Conservation (phyloP, 1,284 basidiomycete species). For the Rugosomyces carneus region DNA sequence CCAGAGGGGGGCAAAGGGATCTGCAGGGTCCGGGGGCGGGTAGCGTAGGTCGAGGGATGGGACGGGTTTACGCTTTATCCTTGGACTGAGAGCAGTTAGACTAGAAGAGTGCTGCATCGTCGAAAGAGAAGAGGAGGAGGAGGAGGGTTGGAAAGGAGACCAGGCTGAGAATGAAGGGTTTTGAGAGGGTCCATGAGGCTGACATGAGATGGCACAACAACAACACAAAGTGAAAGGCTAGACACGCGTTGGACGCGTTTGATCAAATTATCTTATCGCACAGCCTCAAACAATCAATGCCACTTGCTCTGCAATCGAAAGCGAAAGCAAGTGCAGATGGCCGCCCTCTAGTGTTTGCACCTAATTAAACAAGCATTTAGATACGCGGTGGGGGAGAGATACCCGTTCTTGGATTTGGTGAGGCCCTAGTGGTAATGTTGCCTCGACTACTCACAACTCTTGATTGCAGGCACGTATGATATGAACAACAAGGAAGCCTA, state of each 20-base stretch:
- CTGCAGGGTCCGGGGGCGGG: slow-evolving; percentile 45
- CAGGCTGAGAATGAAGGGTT: background rate
- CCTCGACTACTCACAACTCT: too few species aligned
- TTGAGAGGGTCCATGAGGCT: slow-evolving; percentile 9
- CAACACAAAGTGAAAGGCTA: too few species aligned
- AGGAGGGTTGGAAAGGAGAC: background rate
- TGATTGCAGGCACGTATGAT: slow-evolving; percentile 67
- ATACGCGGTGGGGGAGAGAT: slow-evolving; percentile 52
- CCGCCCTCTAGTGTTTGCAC: background rate
- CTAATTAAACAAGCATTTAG: background rate
- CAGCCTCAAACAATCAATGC: background rate
- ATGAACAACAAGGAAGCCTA: slow-evolving; percentile 53
- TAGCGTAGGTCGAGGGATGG: slow-evolving; percentile 41
- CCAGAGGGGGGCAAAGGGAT: slow-evolving; percentile 51
- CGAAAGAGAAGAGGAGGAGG: background rate
- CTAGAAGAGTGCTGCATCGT: background rate
- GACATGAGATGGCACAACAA: too few species aligned
- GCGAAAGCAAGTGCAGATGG: background rate
- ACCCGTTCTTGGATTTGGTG: slow-evolving; percentile 61
- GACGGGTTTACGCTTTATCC: slow-evolving; percentile 43
- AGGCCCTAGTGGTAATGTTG: too few species aligned
- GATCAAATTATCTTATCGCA: background rate
- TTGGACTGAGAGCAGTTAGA: background rate
- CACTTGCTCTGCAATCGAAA: background rate
- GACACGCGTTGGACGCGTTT: background rate